Evolutionary conservation across 192 early-diverging fungal species (phyloP).

Genomic region (Podila horticola): DNA sequence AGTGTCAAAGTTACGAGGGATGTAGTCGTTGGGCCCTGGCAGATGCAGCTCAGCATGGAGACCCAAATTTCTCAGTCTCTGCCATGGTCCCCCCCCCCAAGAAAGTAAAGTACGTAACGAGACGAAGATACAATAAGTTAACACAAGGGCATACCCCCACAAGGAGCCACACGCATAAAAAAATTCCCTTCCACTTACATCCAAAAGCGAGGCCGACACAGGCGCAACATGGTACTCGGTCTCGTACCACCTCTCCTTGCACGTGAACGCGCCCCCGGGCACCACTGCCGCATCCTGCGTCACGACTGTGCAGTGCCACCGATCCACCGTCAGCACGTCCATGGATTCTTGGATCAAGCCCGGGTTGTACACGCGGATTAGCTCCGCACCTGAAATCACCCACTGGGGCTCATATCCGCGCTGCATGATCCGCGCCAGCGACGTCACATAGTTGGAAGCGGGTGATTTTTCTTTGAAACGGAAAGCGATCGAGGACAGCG

Average conservation of each 20-base stretch:
- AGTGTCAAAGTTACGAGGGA: conserved; percentile 83
- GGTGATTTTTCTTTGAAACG: conserved; percentile 79
- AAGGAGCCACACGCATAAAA: not conserved
- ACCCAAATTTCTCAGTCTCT: conserved; percentile 36
- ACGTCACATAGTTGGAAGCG: conserved; percentile 68
- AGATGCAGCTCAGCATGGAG: conserved; percentile 43
- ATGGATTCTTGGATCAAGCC: conserved; percentile 70
- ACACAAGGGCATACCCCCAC: not conserved
- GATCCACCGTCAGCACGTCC: conserved; percentile 61
- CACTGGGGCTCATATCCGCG: conserved; percentile 69
- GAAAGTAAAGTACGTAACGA: not conserved
- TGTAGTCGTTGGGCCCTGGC: conserved; percentile 74
- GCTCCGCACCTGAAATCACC: conserved; percentile 71
- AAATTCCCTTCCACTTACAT: conserved; percentile 56
- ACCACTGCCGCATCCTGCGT: conserved; percentile 8
- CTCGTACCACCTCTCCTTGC: conserved; percentile 82
- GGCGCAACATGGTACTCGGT: conserved; percentile 76
- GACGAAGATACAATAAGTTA: not conserved
- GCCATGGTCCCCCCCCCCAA: not conserved
- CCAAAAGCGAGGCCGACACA: conserved; percentile 59
- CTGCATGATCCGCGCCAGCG: conserved; percentile 77
- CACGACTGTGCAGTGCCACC: conserved; percentile 56
- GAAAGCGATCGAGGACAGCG: conserved; percentile 61
- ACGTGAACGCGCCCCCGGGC: conserved; percentile 52
- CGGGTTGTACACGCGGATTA: conserved; percentile 68